Conservation (phyloP, 2,329 filamentous ascomycete genomes). For the Aspergillus calidoustus region DNA sequence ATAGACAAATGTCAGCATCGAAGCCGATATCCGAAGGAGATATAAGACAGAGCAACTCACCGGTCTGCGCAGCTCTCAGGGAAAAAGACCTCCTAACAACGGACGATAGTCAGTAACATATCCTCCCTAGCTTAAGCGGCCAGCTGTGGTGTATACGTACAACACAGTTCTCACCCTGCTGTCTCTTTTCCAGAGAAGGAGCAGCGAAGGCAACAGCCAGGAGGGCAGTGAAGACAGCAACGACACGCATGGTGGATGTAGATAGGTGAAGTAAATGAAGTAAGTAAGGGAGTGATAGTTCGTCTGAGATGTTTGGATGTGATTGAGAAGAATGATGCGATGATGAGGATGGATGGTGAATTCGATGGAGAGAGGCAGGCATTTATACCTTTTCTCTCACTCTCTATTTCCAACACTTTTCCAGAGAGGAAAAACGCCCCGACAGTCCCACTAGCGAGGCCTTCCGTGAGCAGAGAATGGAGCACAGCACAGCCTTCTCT, state of each 20-base stretch:
- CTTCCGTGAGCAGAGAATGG: neutral
- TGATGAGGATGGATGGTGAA: neutral
- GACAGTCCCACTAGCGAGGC: neutral
- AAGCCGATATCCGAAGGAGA: neutral
- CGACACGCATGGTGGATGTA: slow-evolving; percentile 12
- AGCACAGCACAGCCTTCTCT: neutral
- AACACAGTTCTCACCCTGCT: slow-evolving; percentile 18
- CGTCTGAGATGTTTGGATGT: neutral
- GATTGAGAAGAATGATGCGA: slow-evolving; percentile 1
- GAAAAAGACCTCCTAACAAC: slow-evolving; percentile 9
- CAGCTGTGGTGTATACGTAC: neutral
- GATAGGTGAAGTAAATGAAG: slow-evolving; percentile 51
- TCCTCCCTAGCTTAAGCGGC: neutral
- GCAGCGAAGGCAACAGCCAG: slow-evolving; percentile 16
- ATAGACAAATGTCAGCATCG: slow-evolving; percentile 2
- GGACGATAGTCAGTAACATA: neutral
- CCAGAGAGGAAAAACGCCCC: neutral
- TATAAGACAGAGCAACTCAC: slow-evolving; percentile 2
- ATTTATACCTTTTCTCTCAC: neutral
- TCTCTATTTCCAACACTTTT: neutral
- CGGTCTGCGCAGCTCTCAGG: slow-evolving; percentile 6
- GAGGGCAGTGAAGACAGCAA: slow-evolving; percentile 13
- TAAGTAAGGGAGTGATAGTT: slow-evolving; percentile 55
- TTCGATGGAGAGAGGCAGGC: neutral
- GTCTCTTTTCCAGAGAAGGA: slow-evolving; percentile 18